Evolutionary conservation across 306 rosid genomes (phyloP).

Genomic region (Ormosia semicastrata): DNA sequence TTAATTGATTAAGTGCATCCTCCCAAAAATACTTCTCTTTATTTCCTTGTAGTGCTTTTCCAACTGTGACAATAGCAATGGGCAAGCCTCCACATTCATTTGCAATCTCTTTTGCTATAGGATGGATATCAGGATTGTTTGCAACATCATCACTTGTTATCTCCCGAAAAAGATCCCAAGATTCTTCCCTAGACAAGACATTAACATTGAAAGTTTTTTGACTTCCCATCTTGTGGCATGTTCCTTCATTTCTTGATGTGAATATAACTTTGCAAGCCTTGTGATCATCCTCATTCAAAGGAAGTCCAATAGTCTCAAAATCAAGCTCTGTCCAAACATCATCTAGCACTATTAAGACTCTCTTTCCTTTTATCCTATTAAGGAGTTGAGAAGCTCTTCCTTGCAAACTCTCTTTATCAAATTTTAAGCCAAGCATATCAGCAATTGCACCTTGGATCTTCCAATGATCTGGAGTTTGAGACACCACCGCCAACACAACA

Average conservation of each 20-base stretch:
- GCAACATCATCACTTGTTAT: neutral
- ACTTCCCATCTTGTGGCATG: neutral
- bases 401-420: neutral
- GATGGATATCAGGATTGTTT: neutral
- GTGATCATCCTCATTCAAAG: neutral
- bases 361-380: neutral
- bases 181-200: neutral
- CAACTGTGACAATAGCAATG: conserved; percentile 28
- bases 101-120: conserved; percentile 1
- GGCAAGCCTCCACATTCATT: conserved; percentile 37
- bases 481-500: too few relatives aligned
- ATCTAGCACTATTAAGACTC: neutral
- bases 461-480: too few relatives aligned
- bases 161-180: conserved; percentile 6
- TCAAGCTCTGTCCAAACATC: conserved; percentile 23
- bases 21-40: neutral
- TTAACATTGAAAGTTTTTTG: neutral
- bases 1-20: conserved; percentile 10
- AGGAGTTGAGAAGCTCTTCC: neutral
- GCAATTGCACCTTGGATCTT: too few relatives aligned
- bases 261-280: conserved; percentile 31
- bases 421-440: neutral
- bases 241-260: conserved; percentile 22
- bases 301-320: conserved; percentile 19
- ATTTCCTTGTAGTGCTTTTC: conserved; percentile 1